Base-by-base conservation (phyloP, 2,329 filamentous ascomycete species). In the Claviceps lovelessii region DNA sequence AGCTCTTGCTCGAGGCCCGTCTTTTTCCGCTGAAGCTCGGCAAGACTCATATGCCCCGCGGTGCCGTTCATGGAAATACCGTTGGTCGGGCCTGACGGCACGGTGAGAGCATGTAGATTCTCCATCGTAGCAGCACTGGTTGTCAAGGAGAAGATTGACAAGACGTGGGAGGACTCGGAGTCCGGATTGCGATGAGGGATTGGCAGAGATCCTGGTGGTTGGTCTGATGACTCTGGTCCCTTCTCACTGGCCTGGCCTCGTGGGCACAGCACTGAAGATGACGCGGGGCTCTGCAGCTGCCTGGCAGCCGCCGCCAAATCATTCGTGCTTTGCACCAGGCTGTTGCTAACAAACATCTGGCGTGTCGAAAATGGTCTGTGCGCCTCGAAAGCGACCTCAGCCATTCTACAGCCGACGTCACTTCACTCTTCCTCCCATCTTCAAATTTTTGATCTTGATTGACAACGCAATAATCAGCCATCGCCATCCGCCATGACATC, bases 1-100 rank as follows among this genome's bases (percentile, higher is more conserved):
- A 98, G 78, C 72, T 98, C 91, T 50, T 81, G 83, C 72, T 98
- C 93, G 48, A 95, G 73, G 55, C 81, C 78, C 61, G 91, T 84
- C 69, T 95, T 97, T 72, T 89, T 86, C 39, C 79, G 78, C 65
- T 93, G 88, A 52, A 97, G 80, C 72, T 95, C 85, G 47, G 79
- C 73, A 65, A 96, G 81, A 51, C 87, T 85, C 61, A 89, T 71
- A 58, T 84, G 77, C 60, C 74, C 73, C 53, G 79, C 73, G 61
- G 79, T 72, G 60, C 85, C 85, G 68, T 85, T 86, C 54, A 76
- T 72, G 44, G 70, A 60, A 46, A 76, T 73, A 33, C 76, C 77
- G 55, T 83, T 84, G 10, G 83, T 85, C 39, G 88, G 86, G 57
- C 90, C 90, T 46, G 90, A 90, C 56, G 85, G 70, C 60, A 82